These are phyloP conservation scores for Eutrema yunnanense DNA, from an alignment of 345 rosid species.

Conservation along the genomic window DNA sequence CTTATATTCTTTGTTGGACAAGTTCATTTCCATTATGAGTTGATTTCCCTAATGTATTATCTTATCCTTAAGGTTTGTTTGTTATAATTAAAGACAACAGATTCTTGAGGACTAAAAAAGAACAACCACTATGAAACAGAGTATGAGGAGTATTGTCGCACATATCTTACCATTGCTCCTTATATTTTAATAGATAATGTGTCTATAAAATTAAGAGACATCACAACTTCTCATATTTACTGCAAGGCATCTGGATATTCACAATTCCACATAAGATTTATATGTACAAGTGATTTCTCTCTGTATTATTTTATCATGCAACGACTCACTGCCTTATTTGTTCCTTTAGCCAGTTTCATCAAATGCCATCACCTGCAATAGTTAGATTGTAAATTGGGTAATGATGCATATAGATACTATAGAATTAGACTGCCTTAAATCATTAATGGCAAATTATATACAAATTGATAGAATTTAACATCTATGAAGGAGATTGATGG, in stretches of 20 bases:
- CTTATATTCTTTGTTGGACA: no score
- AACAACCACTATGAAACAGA: no score
- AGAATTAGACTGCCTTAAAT: background rate
- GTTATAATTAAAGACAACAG: no score
- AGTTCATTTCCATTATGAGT: no score
- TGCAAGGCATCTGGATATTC: conserved; percentile 5
- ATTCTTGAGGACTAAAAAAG: no score
- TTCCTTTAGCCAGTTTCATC: conserved; percentile 19
- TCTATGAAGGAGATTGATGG: conserved; percentile 5
- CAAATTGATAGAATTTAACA: no score
- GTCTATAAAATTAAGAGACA: conserved; percentile 12
- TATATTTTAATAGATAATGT: background rate
- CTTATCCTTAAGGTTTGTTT: background rate
- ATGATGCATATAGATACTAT: background rate
- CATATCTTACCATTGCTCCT: no score
- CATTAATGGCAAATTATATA: background rate
- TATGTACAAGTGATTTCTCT: conserved; percentile 29
- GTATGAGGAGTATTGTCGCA: no score
- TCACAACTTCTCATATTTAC: conserved; percentile 24
- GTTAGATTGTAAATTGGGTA: background rate
- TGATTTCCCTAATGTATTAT: no score
- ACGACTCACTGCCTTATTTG: background rate
- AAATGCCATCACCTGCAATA: conserved; percentile 30
- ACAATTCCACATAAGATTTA: conserved; percentile 1
- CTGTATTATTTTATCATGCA: conserved; percentile 12